These are phyloP conservation scores for Phaseolus coccineus DNA, from an alignment of 331 rosid genomes.

Conservation along the genomic window DNA sequence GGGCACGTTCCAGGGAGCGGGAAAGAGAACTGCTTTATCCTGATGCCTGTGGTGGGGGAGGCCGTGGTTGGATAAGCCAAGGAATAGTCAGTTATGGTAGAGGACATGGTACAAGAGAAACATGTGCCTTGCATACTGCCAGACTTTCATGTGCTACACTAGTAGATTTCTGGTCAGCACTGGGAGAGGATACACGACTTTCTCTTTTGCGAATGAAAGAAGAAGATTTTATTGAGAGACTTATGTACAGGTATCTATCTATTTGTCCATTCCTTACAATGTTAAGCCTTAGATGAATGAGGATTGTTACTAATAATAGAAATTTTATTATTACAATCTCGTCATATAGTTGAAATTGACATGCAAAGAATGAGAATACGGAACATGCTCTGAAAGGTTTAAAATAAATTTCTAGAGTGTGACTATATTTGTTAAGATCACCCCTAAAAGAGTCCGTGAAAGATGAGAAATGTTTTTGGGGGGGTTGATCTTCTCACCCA, in stretches of 20 bases:
- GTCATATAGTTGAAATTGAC: conserved; percentile 41
- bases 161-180: conserved; percentile 97
- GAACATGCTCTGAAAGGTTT: conserved; percentile 44
- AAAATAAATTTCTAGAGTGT: conserved; percentile 25
- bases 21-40: conserved; percentile 98
- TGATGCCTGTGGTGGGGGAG: conserved; percentile 99
- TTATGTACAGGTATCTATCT: conserved; percentile 90
- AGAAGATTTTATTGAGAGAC: conserved; percentile 99
- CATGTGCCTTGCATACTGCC: conserved; percentile 97
- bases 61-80: conserved; percentile 99
- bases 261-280: conserved; percentile 45
- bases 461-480: not conserved
- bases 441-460: conserved; percentile 17
- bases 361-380: conserved; percentile 5
- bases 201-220: conserved; percentile 98
- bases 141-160: conserved; percentile 97
- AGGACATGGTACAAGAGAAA: conserved; percentile 97
- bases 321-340: conserved; percentile 35
- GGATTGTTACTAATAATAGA: conserved; percentile 35
- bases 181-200: conserved; percentile 95
- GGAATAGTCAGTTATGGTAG: conserved; percentile 87
- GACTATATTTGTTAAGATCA: conserved; percentile 24
- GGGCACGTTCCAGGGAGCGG: conserved; percentile 96
- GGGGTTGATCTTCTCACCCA: conserved; percentile 32
- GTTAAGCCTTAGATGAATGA: conserved; percentile 45